phyloP scores from a whole-genome alignment of 192 early-diverging fungal species.

The Coemansia sp. region DNA sequence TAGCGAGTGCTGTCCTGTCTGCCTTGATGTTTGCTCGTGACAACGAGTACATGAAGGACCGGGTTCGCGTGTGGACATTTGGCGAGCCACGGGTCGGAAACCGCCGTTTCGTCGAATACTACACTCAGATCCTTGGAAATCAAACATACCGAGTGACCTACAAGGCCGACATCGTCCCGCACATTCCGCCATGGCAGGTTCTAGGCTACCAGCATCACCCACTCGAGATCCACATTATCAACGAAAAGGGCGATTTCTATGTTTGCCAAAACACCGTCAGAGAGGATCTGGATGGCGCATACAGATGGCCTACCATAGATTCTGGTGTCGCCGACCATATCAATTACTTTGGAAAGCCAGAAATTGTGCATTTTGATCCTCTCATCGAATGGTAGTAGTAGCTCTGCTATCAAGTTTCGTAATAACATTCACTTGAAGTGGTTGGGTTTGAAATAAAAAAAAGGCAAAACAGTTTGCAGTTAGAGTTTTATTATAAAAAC shows the following conservation, averaged over 20 bases:
- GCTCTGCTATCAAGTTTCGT: neutral
- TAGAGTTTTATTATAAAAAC: neutral
- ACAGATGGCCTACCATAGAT: conserved; percentile 56
- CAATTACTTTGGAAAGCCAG: conserved; percentile 54
- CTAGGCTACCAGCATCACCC: conserved; percentile 56
- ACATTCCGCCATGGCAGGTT: conserved; percentile 55
- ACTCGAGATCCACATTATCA: conserved; percentile 50
- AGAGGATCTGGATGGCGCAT: conserved; percentile 52
- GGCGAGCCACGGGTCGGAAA: conserved; percentile 52
- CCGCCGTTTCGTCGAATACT: conserved; percentile 45
- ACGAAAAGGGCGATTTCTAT: conserved; percentile 47
- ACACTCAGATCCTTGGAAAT: conserved; percentile 43
- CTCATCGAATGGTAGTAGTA: conserved; percentile 38
- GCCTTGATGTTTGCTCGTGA: conserved; percentile 48
- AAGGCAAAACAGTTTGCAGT: neutral
- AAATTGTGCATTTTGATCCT: conserved; percentile 36
- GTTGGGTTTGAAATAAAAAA: neutral
- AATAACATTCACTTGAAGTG: neutral
- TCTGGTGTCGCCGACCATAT: conserved; percentile 48
- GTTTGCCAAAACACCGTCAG: conserved; percentile 52
- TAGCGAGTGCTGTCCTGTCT: conserved; percentile 51
- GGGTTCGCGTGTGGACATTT: conserved; percentile 55
- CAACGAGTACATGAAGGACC: conserved; percentile 29
- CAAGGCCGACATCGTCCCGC: conserved; percentile 49
- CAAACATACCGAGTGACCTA: conserved; percentile 52